A percentile compares a stretch with the other conserved stretches of the same genome.
These are phyloP conservation scores for Pseudoneurospora amorphoporcata DNA, from an alignment of 495 filamentous ascomycete species.

Conservation along the genomic window DNA sequence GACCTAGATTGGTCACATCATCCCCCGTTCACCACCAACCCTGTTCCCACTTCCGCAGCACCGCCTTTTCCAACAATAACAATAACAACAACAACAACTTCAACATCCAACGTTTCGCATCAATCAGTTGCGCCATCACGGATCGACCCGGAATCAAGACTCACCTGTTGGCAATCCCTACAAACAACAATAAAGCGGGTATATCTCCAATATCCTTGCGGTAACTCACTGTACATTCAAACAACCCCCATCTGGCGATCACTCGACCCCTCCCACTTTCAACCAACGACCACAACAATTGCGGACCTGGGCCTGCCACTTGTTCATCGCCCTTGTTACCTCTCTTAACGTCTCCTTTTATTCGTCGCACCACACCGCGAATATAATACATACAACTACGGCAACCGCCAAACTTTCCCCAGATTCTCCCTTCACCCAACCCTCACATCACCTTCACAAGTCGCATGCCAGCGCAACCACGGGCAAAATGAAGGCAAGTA, in stretches of 20 bases:
- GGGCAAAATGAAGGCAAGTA: slow-evolving; percentile 31
- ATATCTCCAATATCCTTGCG: background rate
- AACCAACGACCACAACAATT: background rate
- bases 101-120: background rate
- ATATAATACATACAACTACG: background rate
- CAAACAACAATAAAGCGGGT: background rate
- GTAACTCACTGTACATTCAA: background rate
- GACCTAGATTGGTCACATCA: background rate
- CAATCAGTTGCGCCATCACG: background rate
- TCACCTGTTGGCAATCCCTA: background rate
- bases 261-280: background rate
- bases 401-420: background rate
- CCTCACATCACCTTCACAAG: background rate
- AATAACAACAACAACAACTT: background rate
- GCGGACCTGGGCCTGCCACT: background rate
- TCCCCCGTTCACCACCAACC: background rate
- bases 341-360: background rate
- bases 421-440: background rate
- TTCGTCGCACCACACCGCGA: background rate
- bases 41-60: background rate
- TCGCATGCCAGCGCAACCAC: slow-evolving; percentile 2
- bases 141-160: background rate
- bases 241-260: background rate
- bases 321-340: background rate
- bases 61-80: background rate